Conservation (phyloP, 2,329 filamentous ascomycete genomes). For the Sordariomycetes sp. region DNA sequence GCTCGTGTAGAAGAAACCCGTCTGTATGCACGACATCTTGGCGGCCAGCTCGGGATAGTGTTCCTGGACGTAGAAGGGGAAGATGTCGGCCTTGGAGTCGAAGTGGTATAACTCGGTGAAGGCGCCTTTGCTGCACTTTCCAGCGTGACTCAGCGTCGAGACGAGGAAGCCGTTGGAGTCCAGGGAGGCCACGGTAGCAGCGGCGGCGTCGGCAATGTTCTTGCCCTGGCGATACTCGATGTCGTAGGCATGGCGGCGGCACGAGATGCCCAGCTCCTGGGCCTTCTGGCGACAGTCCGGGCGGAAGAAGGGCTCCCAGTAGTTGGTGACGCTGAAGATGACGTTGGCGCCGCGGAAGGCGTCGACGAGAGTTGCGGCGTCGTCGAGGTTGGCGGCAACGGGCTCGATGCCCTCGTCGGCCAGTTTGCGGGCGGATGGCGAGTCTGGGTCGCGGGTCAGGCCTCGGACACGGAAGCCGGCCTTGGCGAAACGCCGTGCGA, state of each 20-base stretch:
- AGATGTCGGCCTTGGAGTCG: slow-evolving; percentile 39
- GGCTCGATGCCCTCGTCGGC: slow-evolving; percentile 23
- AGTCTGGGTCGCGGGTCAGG: slow-evolving; percentile 31
- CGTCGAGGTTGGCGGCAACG: slow-evolving; percentile 21
- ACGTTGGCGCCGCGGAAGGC: slow-evolving; percentile 25
- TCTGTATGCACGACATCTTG: slow-evolving; percentile 43
- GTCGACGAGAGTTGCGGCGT: slow-evolving; percentile 16
- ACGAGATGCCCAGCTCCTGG: slow-evolving; percentile 1
- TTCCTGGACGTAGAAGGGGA: slow-evolving; percentile 32
- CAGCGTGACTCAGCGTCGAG: slow-evolving; percentile 35
- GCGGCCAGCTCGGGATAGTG: slow-evolving; percentile 31
- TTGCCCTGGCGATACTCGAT: slow-evolving; percentile 9
- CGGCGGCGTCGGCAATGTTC: slow-evolving; percentile 10
- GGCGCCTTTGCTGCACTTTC: slow-evolving; percentile 29
- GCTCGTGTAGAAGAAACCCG: slow-evolving; percentile 38
- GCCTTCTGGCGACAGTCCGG: slow-evolving; percentile 4
- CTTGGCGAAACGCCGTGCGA: slow-evolving; percentile 7
- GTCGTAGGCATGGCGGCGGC: slow-evolving; percentile 8
- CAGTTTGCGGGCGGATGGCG: slow-evolving; percentile 19
- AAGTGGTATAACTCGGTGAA: slow-evolving; percentile 36
- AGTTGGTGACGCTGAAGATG: slow-evolving; percentile 28
- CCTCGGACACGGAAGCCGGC: slow-evolving; percentile 10
- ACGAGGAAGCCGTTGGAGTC: slow-evolving; percentile 29
- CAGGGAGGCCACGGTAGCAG: slow-evolving; percentile 4
- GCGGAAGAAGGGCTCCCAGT: slow-evolving; percentile 4